Percentiles rank a stretch among this genome's conserved stretches.
Conservation (phyloP, 1,139 yeast species). For the Kurtzmaniella quercitrusa region DNA sequence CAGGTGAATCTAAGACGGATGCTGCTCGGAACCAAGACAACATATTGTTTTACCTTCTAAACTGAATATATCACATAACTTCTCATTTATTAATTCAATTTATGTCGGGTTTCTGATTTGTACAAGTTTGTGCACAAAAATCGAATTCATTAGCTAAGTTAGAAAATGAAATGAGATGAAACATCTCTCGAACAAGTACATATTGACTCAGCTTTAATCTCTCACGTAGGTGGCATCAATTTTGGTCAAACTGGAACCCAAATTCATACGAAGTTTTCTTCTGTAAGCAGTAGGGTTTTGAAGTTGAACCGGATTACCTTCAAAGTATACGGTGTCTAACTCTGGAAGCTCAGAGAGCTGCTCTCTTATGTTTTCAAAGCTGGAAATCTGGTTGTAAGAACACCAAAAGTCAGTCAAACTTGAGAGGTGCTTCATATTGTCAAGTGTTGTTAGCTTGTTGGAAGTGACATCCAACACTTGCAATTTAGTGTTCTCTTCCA, state of each 20-base stretch:
- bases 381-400: constrained; percentile 65
- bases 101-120: too few species aligned
- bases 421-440: constrained; percentile 60
- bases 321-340: constrained; percentile 88
- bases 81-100: too few species aligned
- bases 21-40: neutral
- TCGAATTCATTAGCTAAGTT: too few species aligned
- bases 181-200: too few species aligned
- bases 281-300: constrained; percentile 77
- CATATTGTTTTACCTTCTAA: neutral
- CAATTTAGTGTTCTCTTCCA: constrained; percentile 66
- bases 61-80: too few species aligned
- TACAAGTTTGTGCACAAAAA: too few species aligned
- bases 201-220: too few species aligned
- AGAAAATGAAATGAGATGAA: too few species aligned
- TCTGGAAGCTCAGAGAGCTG: constrained; percentile 61
- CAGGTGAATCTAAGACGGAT: neutral
- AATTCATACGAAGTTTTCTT: constrained; percentile 68
- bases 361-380: constrained; percentile 64
- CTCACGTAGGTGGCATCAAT: constrained; percentile 83
- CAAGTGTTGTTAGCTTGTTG: constrained; percentile 60
- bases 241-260: constrained; percentile 74
- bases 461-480: constrained; percentile 79
- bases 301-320: constrained; percentile 86
- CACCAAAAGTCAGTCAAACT: constrained; percentile 92